Evolutionary conservation across 2,329 filamentous ascomycete species (phyloP).

Genomic region (Penicillium sp.): DNA sequence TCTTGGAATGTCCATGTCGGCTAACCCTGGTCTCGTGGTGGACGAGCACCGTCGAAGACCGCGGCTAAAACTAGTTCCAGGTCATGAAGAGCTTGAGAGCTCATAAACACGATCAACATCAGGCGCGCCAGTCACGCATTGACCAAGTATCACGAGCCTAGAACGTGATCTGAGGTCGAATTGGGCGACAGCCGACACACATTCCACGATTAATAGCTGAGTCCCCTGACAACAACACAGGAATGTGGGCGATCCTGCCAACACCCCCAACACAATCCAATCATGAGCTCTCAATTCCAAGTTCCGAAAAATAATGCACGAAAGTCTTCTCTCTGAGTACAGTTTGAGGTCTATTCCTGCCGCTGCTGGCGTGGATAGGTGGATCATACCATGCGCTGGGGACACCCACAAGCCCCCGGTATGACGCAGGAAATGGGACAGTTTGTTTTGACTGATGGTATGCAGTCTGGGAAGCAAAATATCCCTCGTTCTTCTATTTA

Average conservation of each 20-base stretch:
- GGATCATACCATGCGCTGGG: slow-evolving; percentile 25
- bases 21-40: neutral
- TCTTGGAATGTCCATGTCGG: slow-evolving; percentile 1
- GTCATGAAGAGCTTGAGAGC: neutral
- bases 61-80: neutral
- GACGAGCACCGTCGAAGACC: neutral
- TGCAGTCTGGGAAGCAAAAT: slow-evolving; percentile 18
- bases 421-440: slow-evolving; percentile 14
- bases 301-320: neutral
- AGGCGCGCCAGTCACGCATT: neutral
- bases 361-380: slow-evolving; percentile 20
- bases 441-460: slow-evolving; percentile 25
- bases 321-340: neutral
- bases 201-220: slow-evolving; percentile 26
- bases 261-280: slow-evolving; percentile 12
- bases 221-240: slow-evolving; percentile 28
- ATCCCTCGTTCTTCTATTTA: slow-evolving; percentile 24
- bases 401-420: slow-evolving; percentile 11
- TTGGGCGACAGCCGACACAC: slow-evolving; percentile 6
- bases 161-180: slow-evolving; percentile 3
- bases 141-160: slow-evolving; percentile 8
- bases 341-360: slow-evolving; percentile 1
- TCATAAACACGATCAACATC: no score
- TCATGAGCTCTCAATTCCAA: neutral
- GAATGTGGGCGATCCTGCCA: slow-evolving; percentile 25